Evolutionary conservation across 495 filamentous ascomycete species (phyloP), one percentile per base, ranked within the genome.

Genomic region (Lindgomyces ingoldianus): DNA sequence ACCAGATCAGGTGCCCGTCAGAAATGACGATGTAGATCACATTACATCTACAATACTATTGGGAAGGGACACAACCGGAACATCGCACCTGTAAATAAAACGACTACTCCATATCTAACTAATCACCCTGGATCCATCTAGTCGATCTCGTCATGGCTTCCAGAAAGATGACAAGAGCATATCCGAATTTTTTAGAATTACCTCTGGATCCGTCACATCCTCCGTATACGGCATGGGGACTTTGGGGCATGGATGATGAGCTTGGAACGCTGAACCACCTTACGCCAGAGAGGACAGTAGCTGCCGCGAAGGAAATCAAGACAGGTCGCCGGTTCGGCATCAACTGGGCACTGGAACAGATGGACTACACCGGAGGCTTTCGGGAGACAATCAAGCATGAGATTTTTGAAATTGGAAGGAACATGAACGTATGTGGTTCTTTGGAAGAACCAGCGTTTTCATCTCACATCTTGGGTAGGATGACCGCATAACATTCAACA

Each of bases 221-320:
- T 24, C 60, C 65, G 8, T 47, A 60, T 19, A 60, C 65, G n/a
- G 65, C 65, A 49, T 69, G 65, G 65, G 65, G 65, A 22, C 55
- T 69, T 16, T 69, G 54, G 44, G 65, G 65, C 4, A 64, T 30
- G 26, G 55, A 69, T 29, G 65, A 69, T 42, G 55, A 64, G 33
- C 50, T 69, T 4, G 65, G 65, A 8, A 69, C 65, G 0, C 33
- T 69, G 16, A 69, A 69, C 57, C 65, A 60, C n/a, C 54, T 69
- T 2, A 69, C 65, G n/a, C 47, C 48, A 18, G 65, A 69, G 21
- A 4, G 26, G 18, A 60, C 55, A 8, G 55, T 69, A 24, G 60
- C 29, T 8, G 65, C 65, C 22, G 65, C 65, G 14, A 59, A 61
- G 55, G 65, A 69, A 46, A 54, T 69, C 19, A 69, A 64, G 55